Conservation (phyloP, 2,329 filamentous ascomycete genomes). For the Xylaria hypoxylon region DNA sequence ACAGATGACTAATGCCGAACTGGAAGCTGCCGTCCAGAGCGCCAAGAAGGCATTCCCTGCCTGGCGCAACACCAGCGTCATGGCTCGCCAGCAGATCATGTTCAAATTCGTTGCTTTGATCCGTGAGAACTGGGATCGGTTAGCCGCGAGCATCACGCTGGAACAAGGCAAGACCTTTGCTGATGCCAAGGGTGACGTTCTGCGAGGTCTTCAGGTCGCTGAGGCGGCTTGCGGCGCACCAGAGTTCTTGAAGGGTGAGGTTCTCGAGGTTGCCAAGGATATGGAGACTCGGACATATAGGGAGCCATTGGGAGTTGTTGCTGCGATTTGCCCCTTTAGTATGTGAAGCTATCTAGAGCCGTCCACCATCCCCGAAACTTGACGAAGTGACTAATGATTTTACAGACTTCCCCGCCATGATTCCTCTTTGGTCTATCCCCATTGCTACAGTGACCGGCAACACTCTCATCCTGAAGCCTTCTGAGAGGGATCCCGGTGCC, state of each 20-base stretch:
- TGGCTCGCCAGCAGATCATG: slow-evolving; percentile 85
- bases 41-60: slow-evolving; percentile 79
- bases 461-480: slow-evolving; percentile 86
- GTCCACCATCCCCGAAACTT: not conserved
- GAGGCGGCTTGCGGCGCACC: slow-evolving; percentile 85
- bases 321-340: slow-evolving; percentile 90
- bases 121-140: slow-evolving; percentile 84
- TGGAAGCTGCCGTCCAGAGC: slow-evolving; percentile 79
- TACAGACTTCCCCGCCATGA: slow-evolving; percentile 91
- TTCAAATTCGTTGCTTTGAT: slow-evolving; percentile 86
- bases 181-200: slow-evolving; percentile 83
- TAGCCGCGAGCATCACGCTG: slow-evolving; percentile 86
- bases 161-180: slow-evolving; percentile 92
- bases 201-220: slow-evolving; percentile 85
- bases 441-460: slow-evolving; percentile 87
- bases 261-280: slow-evolving; percentile 87
- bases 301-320: slow-evolving; percentile 83
- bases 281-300: slow-evolving; percentile 89
- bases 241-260: slow-evolving; percentile 83
- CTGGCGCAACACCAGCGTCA: slow-evolving; percentile 78
- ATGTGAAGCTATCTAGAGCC: slow-evolving; percentile 51
- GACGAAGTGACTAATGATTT: slow-evolving; percentile 15
- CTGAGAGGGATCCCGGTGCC: slow-evolving; percentile 85
- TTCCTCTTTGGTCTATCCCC: slow-evolving; percentile 90
- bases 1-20: slow-evolving; percentile 82